Evolutionary conservation across 225 moss, liverwort and hornwort species (phyloP).

Genomic region (Asterella californica): DNA sequence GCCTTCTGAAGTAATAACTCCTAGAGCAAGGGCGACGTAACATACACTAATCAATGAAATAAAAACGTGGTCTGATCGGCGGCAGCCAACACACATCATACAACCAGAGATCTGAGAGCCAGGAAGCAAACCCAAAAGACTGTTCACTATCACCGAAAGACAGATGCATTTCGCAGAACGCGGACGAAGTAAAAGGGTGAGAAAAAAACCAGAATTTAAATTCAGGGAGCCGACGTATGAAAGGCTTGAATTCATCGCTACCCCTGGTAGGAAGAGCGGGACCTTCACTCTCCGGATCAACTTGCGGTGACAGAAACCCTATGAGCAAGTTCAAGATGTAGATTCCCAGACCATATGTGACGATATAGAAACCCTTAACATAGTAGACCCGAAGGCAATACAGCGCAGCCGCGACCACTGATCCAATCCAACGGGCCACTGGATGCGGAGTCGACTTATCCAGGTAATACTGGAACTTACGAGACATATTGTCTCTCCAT

Average conservation of each 20-base stretch:
- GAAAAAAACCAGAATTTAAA: conserved; percentile 88
- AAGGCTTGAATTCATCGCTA: conserved; percentile 98
- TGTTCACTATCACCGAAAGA: not conserved
- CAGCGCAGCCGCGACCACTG: conserved; percentile 69
- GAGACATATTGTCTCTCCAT: conserved; percentile 78
- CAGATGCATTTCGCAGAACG: not conserved
- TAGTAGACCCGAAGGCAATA: conserved; percentile 97
- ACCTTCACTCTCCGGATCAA: conserved; percentile 96
- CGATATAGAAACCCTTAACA: conserved; percentile 98
- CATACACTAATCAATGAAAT: not conserved
- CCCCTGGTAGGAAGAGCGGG: conserved; percentile 96
- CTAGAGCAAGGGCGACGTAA: not conserved
- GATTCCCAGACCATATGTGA: conserved; percentile 94
- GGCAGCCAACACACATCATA: not conserved
- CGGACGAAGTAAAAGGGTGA: not conserved
- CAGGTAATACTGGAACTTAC: conserved; percentile 92
- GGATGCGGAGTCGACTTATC: conserved; percentile 99
- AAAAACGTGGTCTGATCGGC: not conserved
- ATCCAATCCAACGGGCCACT: conserved; percentile 87
- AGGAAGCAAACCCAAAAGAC: not conserved
- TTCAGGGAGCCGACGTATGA: conserved; percentile 99
- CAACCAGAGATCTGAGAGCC: conserved; percentile 6
- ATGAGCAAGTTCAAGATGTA: conserved; percentile 96
- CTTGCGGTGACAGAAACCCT: conserved; percentile 96
- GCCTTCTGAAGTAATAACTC: not conserved